Conservation (phyloP, 352 stramenopile species). For the Phytophthora sojae region DNA sequence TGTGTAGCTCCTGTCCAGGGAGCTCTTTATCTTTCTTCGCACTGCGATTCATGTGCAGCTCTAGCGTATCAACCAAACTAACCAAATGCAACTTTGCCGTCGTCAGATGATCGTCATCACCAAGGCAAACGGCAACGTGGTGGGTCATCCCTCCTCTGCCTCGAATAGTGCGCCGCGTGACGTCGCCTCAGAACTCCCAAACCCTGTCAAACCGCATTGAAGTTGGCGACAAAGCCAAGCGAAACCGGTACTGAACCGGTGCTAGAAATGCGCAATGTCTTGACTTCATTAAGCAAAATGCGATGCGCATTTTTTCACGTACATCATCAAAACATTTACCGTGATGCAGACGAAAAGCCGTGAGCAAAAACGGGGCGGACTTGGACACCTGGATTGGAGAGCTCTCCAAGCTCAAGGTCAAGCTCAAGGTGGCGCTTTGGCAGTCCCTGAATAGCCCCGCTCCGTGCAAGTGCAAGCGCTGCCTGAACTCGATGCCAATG, state of each 20-base stretch:
- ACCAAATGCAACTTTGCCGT: background rate
- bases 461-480: background rate
- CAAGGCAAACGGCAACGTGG: background rate
- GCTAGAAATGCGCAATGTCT: background rate
- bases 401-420: conserved; percentile 12
- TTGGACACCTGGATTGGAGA: too few relatives aligned
- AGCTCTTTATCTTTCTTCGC: background rate
- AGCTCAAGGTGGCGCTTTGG: conserved; percentile 1
- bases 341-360: conserved; percentile 38
- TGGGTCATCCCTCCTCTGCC: conserved; percentile 24
- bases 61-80: background rate
- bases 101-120: background rate
- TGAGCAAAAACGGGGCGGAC: background rate
- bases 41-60: background rate
- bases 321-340: conserved; percentile 35
- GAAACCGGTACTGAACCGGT: too few relatives aligned
- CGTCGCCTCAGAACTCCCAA: background rate
- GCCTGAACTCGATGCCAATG: conserved; percentile 14
- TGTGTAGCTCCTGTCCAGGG: background rate
- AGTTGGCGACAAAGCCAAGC: conserved; percentile 10
- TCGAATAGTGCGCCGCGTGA: conserved; percentile 5
- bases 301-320: background rate
- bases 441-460: conserved; percentile 28
- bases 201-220: conserved; percentile 14
- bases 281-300: background rate